A percentile compares a stretch with the other conserved stretches of the same genome.
Evolutionary conservation across 2,329 filamentous ascomycete genomes (phyloP).

Genomic region (Colletotrichum falcatum): DNA sequence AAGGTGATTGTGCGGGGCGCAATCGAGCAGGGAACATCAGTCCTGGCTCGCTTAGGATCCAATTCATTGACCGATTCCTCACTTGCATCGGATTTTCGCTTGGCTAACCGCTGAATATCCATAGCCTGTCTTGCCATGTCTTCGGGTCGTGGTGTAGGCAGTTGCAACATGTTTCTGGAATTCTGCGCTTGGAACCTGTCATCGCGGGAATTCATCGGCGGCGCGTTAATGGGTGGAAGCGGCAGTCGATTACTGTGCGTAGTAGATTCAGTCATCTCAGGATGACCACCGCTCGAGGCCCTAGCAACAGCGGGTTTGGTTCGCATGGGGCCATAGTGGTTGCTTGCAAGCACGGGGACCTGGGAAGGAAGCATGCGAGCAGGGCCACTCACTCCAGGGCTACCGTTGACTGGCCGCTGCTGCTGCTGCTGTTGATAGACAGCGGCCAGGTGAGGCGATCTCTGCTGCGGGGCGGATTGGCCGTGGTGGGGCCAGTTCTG

Average conservation of each 20-base stretch:
- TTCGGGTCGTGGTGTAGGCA: constrained; percentile 2
- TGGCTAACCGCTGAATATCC: constrained; percentile 13
- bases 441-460: constrained; percentile 6
- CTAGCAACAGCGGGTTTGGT: neutral
- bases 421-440: constrained; percentile 13
- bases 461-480: constrained; percentile 5
- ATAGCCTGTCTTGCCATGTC: constrained; percentile 11
- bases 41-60: constrained; percentile 19
- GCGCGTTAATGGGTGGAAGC: neutral
- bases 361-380: constrained; percentile 26
- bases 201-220: neutral
- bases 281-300: neutral
- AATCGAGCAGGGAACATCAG: constrained; percentile 3
- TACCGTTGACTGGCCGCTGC: neutral
- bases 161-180: constrained; percentile 6
- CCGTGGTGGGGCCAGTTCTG: constrained; percentile 21
- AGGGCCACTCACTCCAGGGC: neutral
- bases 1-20: constrained; percentile 40
- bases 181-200: neutral
- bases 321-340: neutral
- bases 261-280: neutral
- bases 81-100: constrained; percentile 28
- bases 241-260: constrained; percentile 1
- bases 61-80: constrained; percentile 6
- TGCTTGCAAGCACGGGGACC: constrained; percentile 17